phyloP scores from a whole-genome alignment of 192 early-diverging fungal species.

The Piromyces finnis region DNA sequence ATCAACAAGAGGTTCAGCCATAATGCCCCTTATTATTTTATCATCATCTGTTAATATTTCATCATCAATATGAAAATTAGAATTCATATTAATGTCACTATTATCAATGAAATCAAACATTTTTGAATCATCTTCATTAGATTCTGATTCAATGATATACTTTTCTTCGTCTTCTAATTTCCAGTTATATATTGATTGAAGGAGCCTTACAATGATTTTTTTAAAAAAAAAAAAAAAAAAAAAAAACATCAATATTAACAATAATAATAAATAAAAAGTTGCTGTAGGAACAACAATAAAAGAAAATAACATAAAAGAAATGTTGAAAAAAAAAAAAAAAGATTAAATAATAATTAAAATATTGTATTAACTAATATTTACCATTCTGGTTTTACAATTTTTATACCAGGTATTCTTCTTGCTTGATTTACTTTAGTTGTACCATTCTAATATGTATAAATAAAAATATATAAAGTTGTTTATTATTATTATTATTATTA shows the following conservation, averaged over 20 bases:
- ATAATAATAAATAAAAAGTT: constrained; percentile 29
- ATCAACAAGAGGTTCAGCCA: constrained; percentile 20
- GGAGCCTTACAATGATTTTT: constrained; percentile 27
- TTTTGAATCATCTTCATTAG: not conserved
- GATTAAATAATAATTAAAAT: no score
- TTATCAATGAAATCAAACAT: not conserved
- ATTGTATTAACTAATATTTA: constrained; percentile 11
- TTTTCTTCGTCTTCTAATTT: constrained; percentile 40
- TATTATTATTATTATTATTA: no score
- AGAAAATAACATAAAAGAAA: no score
- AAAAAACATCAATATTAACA: constrained; percentile 5
- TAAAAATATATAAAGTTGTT: no score
- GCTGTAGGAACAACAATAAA: no score
- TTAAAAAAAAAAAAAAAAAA: no score
- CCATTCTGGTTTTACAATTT: constrained; percentile 4
- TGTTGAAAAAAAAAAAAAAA: no score
- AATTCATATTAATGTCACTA: constrained; percentile 10
- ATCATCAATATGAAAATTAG: not conserved
- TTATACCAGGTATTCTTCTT: not conserved
- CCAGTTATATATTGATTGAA: constrained; percentile 55
- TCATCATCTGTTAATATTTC: constrained; percentile 14
- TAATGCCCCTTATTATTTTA: constrained; percentile 19
- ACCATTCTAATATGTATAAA: constrained; percentile 17
- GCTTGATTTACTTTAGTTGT: constrained; percentile 64
- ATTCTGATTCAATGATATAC: constrained; percentile 29